Percentiles rank a stretch among this genome's conserved stretches.
Conservation (phyloP, 2,329 filamentous ascomycete genomes). For the Pestalotiopsis sp. region DNA sequence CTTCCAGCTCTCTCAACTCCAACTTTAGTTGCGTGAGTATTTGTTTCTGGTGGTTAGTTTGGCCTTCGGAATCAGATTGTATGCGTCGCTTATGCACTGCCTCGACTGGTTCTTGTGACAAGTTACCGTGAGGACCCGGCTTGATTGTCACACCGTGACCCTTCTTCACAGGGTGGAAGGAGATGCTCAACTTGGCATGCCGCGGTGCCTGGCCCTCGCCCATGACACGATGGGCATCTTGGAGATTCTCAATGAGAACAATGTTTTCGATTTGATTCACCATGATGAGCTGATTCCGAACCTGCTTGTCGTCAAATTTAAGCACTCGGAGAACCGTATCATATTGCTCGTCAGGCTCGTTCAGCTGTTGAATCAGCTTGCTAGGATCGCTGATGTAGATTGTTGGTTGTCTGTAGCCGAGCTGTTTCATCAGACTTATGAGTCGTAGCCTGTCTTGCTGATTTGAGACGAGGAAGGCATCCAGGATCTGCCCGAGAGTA, state of each 20-base stretch:
- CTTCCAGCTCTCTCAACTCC: constrained; percentile 56
- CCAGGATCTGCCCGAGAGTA: constrained; percentile 69
- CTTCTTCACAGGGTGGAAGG: constrained; percentile 63
- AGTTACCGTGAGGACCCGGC: constrained; percentile 37
- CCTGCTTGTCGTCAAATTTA: constrained; percentile 77
- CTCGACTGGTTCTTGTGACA: constrained; percentile 12
- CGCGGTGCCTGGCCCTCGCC: constrained; percentile 60
- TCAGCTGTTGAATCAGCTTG: constrained; percentile 59
- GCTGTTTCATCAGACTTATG: constrained; percentile 62
- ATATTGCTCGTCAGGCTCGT: constrained; percentile 74
- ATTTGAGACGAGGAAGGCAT: constrained; percentile 79
- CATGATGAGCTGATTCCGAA: constrained; percentile 84
- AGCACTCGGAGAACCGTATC: constrained; percentile 81
- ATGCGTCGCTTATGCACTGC: constrained; percentile 65
- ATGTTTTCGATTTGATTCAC: constrained; percentile 82
- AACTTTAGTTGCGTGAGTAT: constrained; percentile 54
- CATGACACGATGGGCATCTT: constrained; percentile 71
- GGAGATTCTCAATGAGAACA: constrained; percentile 71
- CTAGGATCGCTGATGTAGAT: constrained; percentile 66
- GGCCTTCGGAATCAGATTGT: constrained; percentile 73
- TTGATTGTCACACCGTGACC: constrained; percentile 64
- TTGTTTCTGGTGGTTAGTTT: constrained; percentile 58
- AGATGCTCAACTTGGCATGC: constrained; percentile 76
- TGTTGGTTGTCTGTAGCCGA: constrained; percentile 49
- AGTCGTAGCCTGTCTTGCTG: constrained; percentile 76